A percentile compares a stretch with the other conserved stretches of the same genome.
Conservation (phyloP, 2,329 filamentous ascomycete genomes). For the Diplocarpon mali region DNA sequence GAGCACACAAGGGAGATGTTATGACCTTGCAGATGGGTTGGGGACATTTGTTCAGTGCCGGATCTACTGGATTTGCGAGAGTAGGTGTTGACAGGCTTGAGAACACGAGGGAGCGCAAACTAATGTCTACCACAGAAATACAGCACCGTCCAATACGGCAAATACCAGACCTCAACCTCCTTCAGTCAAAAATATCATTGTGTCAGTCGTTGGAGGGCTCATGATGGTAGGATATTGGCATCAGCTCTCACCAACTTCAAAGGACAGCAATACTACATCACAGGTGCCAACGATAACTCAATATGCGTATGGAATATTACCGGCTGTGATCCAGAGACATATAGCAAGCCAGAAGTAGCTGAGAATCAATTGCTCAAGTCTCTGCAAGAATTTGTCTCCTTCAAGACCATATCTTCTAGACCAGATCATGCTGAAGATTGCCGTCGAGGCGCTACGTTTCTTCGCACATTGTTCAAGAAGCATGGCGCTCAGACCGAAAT, state of each 20-base stretch:
- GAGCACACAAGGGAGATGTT: constrained; percentile 68
- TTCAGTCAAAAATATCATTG: constrained; percentile 76
- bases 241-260: constrained; percentile 65
- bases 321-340: constrained; percentile 24
- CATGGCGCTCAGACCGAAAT: constrained; percentile 84
- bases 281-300: constrained; percentile 84
- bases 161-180: constrained; percentile 36
- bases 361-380: constrained; percentile 55
- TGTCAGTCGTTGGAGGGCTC: constrained; percentile 67
- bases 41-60: constrained; percentile 76
- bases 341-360: constrained; percentile 21
- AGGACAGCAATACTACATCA: constrained; percentile 75
- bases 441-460: constrained; percentile 79
- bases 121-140: constrained; percentile 40
- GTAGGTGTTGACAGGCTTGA: constrained; percentile 37
- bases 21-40: constrained; percentile 79
- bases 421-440: constrained; percentile 85
- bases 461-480: constrained; percentile 83
- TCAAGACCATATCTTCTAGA: constrained; percentile 81
- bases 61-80: constrained; percentile 77
- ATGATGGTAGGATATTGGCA: constrained; percentile 76
- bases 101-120: background rate
- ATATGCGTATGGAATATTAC: constrained; percentile 79
- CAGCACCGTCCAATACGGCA: constrained; percentile 52
- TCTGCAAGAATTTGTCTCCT: constrained; percentile 77